Conservation (phyloP, 2,329 filamentous ascomycete species). For the Achaetomium macrosporum region DNA sequence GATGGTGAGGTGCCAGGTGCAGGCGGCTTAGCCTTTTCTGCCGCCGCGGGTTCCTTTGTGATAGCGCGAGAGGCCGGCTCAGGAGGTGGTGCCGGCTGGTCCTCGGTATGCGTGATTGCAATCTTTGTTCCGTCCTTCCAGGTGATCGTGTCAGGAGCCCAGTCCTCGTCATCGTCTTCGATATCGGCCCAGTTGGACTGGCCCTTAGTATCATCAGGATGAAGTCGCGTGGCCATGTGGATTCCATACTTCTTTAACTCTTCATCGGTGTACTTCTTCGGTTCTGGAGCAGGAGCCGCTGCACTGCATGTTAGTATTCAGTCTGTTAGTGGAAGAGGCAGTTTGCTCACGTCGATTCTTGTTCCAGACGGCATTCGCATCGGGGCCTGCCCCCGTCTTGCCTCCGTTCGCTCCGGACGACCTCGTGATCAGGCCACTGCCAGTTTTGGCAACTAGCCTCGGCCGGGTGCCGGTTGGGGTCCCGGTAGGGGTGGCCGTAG, state of each 20-base stretch:
- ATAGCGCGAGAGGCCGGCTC: conserved; percentile 16
- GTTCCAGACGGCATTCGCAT: conserved; percentile 77
- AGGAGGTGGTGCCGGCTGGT: conserved; percentile 33
- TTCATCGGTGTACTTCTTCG: conserved; percentile 80
- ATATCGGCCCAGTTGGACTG: conserved; percentile 87
- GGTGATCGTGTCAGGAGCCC: conserved; percentile 77
- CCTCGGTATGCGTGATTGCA: conserved; percentile 60
- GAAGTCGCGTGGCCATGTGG: conserved; percentile 72
- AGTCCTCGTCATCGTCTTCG: conserved; percentile 82
- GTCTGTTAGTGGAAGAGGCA: not conserved
- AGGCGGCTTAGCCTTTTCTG: conserved; percentile 43
- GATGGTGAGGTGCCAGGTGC: conserved; percentile 35
- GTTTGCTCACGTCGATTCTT: conserved; percentile 69
- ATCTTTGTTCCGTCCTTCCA: conserved; percentile 88
- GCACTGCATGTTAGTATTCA: conserved; percentile 18
- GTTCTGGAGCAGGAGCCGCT: conserved; percentile 62
- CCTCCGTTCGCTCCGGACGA: conserved; percentile 47
- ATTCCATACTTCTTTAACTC: conserved; percentile 84
- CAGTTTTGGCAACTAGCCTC: conserved; percentile 70
- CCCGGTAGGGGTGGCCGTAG: conserved; percentile 38
- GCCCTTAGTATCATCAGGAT: conserved; percentile 66
- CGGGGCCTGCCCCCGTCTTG: conserved; percentile 56
- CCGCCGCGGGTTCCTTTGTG: conserved; percentile 26
- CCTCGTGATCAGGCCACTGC: conserved; percentile 47
- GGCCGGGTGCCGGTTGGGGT: conserved; percentile 52